Conservation (phyloP, 1,284 basidiomycete species). For the Earliella scabrosa region DNA sequence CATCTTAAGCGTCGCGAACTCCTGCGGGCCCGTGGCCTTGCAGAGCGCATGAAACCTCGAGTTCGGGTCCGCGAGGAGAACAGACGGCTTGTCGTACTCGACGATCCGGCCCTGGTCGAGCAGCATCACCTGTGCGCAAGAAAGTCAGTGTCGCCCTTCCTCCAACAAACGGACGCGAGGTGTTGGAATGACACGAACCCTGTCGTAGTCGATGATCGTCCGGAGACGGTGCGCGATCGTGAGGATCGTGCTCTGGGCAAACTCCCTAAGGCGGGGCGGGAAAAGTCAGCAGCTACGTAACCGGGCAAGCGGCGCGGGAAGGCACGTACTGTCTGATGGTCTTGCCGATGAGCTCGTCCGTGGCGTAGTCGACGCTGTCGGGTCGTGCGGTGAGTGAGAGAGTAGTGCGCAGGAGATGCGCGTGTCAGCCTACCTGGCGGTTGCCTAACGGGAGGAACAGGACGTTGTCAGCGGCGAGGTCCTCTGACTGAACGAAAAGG, state of each 20-base stretch:
- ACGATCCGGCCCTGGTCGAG: slow-evolving; percentile 84
- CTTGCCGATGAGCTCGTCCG: slow-evolving; percentile 74
- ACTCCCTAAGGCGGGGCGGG: too few species aligned
- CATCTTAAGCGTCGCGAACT: slow-evolving; percentile 75
- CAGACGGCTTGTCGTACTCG: slow-evolving; percentile 80
- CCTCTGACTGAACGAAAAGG: neutral
- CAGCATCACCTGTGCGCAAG: slow-evolving; percentile 72
- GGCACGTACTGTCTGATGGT: slow-evolving; percentile 73
- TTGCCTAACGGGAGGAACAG: too few species aligned
- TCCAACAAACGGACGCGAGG: too few species aligned
- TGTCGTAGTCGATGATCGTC: slow-evolving; percentile 64
- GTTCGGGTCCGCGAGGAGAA: slow-evolving; percentile 63
- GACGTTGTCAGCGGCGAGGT: too few species aligned
- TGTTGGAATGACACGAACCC: slow-evolving; percentile 44
- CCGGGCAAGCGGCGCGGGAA: too few species aligned
- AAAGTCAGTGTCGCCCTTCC: too few species aligned
- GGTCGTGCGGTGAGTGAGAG: too few species aligned
- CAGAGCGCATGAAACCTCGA: slow-evolving; percentile 83
- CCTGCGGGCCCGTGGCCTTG: slow-evolving; percentile 80
- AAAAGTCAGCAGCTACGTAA: too few species aligned
- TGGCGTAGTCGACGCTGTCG: slow-evolving; percentile 78
- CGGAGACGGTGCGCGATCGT: slow-evolving; percentile 69
- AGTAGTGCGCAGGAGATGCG: too few species aligned
- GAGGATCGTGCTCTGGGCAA: slow-evolving; percentile 49
- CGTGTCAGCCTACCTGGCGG: too few species aligned